Evolutionary conservation across 2,329 filamentous ascomycete species (phyloP), one percentile per base, ranked within the genome.

Genomic region (Venturia nashicola): DNA sequence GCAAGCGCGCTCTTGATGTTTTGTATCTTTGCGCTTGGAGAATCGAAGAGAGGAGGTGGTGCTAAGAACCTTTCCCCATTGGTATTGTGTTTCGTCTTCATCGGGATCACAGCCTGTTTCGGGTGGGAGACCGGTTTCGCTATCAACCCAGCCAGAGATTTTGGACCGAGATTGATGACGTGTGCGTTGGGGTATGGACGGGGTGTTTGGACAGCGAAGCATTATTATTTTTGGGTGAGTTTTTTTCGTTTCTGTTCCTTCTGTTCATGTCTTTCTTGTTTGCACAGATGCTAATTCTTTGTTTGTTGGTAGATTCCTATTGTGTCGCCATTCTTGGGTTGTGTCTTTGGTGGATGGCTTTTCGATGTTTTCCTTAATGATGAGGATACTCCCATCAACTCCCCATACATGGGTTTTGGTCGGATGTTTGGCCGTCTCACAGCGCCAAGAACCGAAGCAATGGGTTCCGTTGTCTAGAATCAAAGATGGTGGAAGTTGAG

Each of bases 351-450:
- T 18, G 62, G 54, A 14, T 61, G 32, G 23, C 40, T 64, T 12
- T 61, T 43, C 34, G 62, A 64, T 57, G 34, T 61, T 36, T 64
- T 64, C 71, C 76, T 64, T 14, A 39, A 60, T 51, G 62, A 64
- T 20, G 57, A 42, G 14, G 62, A 64, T 20, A 64, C 39, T 2
- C 61, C 61, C n/a, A 63, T 63, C 44, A 63, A 63, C 32, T 54
- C 46, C n/a, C 16, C 61, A 0, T 59, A 54, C 27, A 57, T 63
- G 61, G 61, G 61, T 57, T 20, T 63, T 11, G 48, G 36, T 9
- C 23, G 48, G 3, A 20, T 63, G 6, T 46, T 55, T 14, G 27
- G 48, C 2, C 61, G 34, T 16, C 48, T 39, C 44, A 63, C 39
- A 42, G 39, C 36, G 59, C 36, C 59, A 42, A 44, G 39, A 16